Evolutionary conservation across 1,139 yeast species (phyloP).

Genomic region (Meyerozyma carpophila): DNA sequence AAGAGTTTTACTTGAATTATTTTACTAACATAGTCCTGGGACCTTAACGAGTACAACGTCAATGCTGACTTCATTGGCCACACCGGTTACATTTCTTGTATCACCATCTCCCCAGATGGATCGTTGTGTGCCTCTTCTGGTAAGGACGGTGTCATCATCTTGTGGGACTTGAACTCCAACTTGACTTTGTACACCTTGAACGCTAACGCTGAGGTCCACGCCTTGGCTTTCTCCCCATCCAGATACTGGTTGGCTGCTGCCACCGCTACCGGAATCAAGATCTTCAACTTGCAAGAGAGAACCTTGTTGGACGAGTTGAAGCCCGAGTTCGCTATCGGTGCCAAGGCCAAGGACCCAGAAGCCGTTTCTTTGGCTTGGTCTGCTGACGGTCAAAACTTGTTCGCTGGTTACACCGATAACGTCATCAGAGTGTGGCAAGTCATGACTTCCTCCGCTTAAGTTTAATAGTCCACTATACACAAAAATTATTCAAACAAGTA

Average conservation of each 20-base stretch:
- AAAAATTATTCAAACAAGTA: conserved; percentile 45
- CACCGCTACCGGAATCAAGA: conserved; percentile 95
- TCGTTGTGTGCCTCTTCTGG: conserved; percentile 99
- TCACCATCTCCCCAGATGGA: conserved; percentile 99
- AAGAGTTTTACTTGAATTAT: conserved; percentile 6
- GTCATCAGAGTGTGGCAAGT: conserved; percentile 99
- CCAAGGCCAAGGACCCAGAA: conserved; percentile 96
- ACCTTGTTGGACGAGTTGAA: conserved; percentile 94
- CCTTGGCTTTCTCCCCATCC: conserved; percentile 99
- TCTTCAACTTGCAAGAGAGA: conserved; percentile 97
- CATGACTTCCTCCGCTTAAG: conserved; percentile 77
- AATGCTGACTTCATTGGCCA: conserved; percentile 98
- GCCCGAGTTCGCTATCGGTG: conserved; percentile 92
- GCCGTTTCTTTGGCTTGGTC: conserved; percentile 99
- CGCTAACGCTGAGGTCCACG: conserved; percentile 96
- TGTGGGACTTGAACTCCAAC: conserved; percentile 95
- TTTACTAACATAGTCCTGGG: conserved; percentile 70
- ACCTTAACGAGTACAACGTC: conserved; percentile 77
- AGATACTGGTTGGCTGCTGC: conserved; percentile 99
- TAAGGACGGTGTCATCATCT: conserved; percentile 97
- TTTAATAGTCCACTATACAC: conserved; percentile 3
- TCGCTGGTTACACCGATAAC: conserved; percentile 99
- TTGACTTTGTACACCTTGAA: conserved; percentile 88
- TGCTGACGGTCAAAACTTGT: conserved; percentile 99
- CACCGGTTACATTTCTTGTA: conserved; percentile 97